A percentile compares a stretch with the other conserved stretches of the same genome.
phyloP scores from a whole-genome alignment of 2,329 filamentous ascomycete genomes.

The Zymoseptoria passerinii region DNA sequence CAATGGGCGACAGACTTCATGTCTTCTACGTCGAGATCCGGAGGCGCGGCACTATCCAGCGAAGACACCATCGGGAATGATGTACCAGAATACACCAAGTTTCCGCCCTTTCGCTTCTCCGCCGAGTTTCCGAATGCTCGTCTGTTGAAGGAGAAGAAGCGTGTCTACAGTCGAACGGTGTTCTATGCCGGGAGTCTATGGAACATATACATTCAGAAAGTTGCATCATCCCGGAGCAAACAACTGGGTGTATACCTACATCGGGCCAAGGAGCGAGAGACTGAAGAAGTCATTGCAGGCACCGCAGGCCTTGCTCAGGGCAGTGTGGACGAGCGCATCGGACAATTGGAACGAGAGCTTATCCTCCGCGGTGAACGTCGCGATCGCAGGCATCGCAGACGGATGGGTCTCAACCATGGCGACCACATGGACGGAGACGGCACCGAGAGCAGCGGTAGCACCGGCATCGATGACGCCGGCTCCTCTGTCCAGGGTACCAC shows the following conservation, averaged over 20 bases:
- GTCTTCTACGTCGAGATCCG: slow-evolving; percentile 33
- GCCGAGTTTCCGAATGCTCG: slow-evolving; percentile 51
- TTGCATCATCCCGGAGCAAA: slow-evolving; percentile 46
- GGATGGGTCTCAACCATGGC: slow-evolving; percentile 8
- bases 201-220: slow-evolving; percentile 57
- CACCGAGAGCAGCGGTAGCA: slow-evolving; percentile 38
- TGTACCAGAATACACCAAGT: slow-evolving; percentile 40
- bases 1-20: slow-evolving; percentile 50
- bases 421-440: slow-evolving; percentile 20
- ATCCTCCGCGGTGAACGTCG: slow-evolving; percentile 34
- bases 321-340: slow-evolving; percentile 47
- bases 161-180: slow-evolving; percentile 51
- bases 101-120: slow-evolving; percentile 51
- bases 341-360: slow-evolving; percentile 47
- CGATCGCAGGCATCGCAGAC: slow-evolving; percentile 21
- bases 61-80: slow-evolving; percentile 26
- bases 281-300: slow-evolving; percentile 35
- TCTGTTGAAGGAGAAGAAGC: slow-evolving; percentile 50
- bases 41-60: slow-evolving; percentile 1
- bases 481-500: slow-evolving; percentile 5
- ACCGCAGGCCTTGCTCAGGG: slow-evolving; percentile 33
- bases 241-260: slow-evolving; percentile 54
- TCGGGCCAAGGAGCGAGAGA: slow-evolving; percentile 49
- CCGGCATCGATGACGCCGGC: slow-evolving; percentile 36
- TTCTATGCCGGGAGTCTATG: slow-evolving; percentile 52